These are phyloP conservation scores for Russula lepida DNA, from an alignment of 768 basidiomycete species.

Conservation along the genomic window DNA sequence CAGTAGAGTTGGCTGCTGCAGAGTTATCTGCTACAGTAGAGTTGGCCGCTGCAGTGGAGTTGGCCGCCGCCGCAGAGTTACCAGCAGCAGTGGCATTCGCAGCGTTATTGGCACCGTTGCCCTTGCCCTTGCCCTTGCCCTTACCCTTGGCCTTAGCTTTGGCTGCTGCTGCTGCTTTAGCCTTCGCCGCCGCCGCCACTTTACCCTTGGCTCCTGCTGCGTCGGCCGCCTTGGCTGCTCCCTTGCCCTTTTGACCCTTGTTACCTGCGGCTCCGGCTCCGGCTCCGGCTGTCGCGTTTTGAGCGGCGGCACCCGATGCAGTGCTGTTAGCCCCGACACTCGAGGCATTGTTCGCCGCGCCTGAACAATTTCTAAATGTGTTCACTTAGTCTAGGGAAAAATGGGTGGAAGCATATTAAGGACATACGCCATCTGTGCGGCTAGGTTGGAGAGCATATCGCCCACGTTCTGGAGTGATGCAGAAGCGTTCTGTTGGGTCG, in stretches of 20 bases:
- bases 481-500: background rate
- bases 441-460: background rate
- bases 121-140: background rate
- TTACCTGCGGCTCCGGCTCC: background rate
- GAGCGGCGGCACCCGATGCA: background rate
- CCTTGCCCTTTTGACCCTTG: background rate
- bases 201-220: background rate
- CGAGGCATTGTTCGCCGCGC: background rate
- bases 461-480: background rate
- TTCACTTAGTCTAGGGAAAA: background rate
- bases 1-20: too few species aligned
- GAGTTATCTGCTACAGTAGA: too few species aligned
- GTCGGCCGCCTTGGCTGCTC: background rate
- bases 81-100: background rate
- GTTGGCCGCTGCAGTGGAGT: background rate
- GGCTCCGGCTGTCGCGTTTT: background rate
- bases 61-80: background rate
- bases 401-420: background rate
- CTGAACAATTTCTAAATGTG: background rate
- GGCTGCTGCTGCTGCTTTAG: too few species aligned
- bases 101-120: too few species aligned
- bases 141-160: background rate
- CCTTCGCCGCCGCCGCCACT: background rate
- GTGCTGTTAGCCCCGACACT: background rate
- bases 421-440: conserved; percentile 1